Percentiles rank a stretch among this genome's conserved stretches.
Conservation (phyloP, 352 stramenopile genomes). For the Phytophthora macrochlamydospora region DNA sequence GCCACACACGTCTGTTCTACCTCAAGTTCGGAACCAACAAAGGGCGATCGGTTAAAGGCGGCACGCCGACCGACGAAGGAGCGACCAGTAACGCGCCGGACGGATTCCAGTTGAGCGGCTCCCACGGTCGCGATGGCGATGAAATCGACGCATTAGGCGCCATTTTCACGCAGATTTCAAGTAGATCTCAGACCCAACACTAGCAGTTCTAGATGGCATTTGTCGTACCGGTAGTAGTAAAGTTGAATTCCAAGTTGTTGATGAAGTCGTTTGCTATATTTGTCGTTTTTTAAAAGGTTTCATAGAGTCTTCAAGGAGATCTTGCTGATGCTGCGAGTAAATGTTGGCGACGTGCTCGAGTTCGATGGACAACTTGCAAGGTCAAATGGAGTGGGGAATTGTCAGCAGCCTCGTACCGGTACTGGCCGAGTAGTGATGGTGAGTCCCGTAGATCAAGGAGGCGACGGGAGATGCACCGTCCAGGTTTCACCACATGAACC, state of each 20-base stretch:
- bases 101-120: constrained; percentile 9
- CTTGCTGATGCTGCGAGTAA: constrained; percentile 22
- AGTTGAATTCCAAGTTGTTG: too few species aligned
- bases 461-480: constrained; percentile 29
- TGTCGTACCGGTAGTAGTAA: too few species aligned
- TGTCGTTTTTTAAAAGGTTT: too few species aligned
- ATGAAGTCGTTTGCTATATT: too few species aligned
- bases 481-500: constrained; percentile 52
- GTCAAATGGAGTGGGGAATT: neutral
- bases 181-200: neutral
- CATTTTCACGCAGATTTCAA: neutral
- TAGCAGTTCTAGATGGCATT: too few species aligned
- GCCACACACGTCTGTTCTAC: too few species aligned
- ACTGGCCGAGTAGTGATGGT: constrained; percentile 45
- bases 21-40: too few species aligned
- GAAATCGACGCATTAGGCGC: too few species aligned
- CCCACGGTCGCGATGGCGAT: neutral
- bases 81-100: constrained; percentile 19
- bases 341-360: constrained; percentile 57
- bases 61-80: constrained; percentile 30
- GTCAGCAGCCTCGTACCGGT: constrained; percentile 5
- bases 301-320: neutral
- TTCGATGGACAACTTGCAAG: constrained; percentile 25
- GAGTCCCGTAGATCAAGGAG: constrained; percentile 5
- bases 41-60: constrained; percentile 15